Evolutionary conservation across 176 grass and related monocot species (phyloP).

Genomic region (Cenchrus americanus): DNA sequence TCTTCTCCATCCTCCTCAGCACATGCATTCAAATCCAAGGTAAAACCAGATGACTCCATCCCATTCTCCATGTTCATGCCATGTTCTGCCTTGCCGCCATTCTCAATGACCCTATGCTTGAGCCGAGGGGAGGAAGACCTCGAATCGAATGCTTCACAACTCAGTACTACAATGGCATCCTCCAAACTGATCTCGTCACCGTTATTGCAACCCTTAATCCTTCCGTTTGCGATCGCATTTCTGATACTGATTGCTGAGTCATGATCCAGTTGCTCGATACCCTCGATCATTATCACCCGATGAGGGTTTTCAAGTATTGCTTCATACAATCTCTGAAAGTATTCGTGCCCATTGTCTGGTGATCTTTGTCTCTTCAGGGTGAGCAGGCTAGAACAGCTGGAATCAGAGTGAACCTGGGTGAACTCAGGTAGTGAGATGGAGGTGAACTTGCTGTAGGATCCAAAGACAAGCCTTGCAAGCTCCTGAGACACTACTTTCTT

Average conservation of each 20-base stretch:
- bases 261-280: constrained; percentile 53
- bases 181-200: constrained; percentile 54
- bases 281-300: constrained; percentile 70
- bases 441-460: constrained; percentile 50
- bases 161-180: constrained; percentile 76
- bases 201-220: constrained; percentile 14
- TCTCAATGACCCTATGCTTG: constrained; percentile 45
- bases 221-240: constrained; percentile 53
- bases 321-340: constrained; percentile 48
- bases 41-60: constrained; percentile 33
- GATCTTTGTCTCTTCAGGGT: constrained; percentile 55
- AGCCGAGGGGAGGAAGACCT: constrained; percentile 53
- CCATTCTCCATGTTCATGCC: constrained; percentile 20
- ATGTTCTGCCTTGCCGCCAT: constrained; percentile 35
- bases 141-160: constrained; percentile 54
- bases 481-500: constrained; percentile 75
- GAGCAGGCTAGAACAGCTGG: constrained; percentile 32
- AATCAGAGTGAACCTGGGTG: constrained; percentile 41
- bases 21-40: constrained; percentile 81
- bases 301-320: constrained; percentile 50
- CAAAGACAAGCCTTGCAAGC: constrained; percentile 73
- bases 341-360: constrained; percentile 19
- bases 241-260: constrained; percentile 45
- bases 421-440: constrained; percentile 44
- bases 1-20: constrained; percentile 39